Evolutionary conservation across 1,284 basidiomycete genomes (phyloP).

Genomic region (Volvariella surrecta): DNA sequence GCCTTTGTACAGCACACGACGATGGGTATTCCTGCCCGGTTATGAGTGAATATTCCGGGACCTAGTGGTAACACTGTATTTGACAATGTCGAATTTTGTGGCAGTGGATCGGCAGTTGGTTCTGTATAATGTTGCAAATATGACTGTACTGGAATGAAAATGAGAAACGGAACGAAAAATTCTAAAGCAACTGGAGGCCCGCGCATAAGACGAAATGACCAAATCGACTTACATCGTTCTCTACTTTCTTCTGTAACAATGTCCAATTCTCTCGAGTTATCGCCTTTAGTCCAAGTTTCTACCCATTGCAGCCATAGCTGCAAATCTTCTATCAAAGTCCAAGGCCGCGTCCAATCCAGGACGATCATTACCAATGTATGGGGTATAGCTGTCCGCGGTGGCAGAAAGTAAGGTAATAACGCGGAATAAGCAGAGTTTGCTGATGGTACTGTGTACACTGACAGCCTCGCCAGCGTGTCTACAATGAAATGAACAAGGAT

Average conservation of each 20-base stretch:
- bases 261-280: conserved; percentile 57
- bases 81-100: conserved; percentile 45
- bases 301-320: conserved; percentile 82
- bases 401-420: conserved; percentile 80
- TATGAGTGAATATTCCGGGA: conserved; percentile 74
- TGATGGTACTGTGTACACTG: conserved; percentile 85
- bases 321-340: conserved; percentile 86
- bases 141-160: conserved; percentile 59
- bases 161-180: conserved; percentile 8
- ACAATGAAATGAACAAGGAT: conserved; percentile 1
- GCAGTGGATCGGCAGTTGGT: conserved; percentile 57
- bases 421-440: conserved; percentile 64
- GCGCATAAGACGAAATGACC: background rate
- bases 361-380: conserved; percentile 83
- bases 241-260: conserved; percentile 71
- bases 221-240: conserved; percentile 63
- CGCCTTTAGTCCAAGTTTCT: conserved; percentile 71
- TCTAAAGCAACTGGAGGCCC: background rate
- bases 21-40: conserved; percentile 78
- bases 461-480: conserved; percentile 83
- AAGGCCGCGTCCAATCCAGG: conserved; percentile 95
- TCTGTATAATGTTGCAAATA: conserved; percentile 87
- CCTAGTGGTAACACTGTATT: conserved; percentile 71
- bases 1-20: conserved; percentile 90
- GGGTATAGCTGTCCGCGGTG: conserved; percentile 57